phyloP scores from a whole-genome alignment of 2,329 filamentous ascomycete species.

The Neofusicoccum cordaticola region DNA sequence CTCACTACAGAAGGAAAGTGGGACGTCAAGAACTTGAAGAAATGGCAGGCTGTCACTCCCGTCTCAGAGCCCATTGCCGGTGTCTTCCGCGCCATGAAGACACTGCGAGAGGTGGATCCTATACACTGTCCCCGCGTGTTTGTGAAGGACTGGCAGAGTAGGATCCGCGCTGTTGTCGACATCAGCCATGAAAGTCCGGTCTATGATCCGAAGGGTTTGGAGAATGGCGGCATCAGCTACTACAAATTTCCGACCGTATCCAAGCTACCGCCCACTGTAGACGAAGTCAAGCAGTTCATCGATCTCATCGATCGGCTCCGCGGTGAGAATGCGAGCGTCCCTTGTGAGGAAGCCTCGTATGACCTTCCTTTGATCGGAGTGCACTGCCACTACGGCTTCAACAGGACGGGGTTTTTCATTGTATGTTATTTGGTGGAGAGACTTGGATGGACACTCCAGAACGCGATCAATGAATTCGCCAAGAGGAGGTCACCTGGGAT shows the following conservation, averaged over 20 bases:
- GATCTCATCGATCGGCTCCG: slow-evolving; percentile 52
- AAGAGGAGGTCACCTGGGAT: slow-evolving; percentile 75
- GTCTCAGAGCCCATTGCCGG: slow-evolving; percentile 76
- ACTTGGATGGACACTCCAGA: slow-evolving; percentile 66
- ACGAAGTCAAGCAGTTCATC: slow-evolving; percentile 61
- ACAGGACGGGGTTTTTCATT: slow-evolving; percentile 88
- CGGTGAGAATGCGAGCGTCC: slow-evolving; percentile 18
- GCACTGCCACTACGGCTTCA: slow-evolving; percentile 96
- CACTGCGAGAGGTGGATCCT: slow-evolving; percentile 83
- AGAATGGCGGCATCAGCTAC: slow-evolving; percentile 46
- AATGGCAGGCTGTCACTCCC: slow-evolving; percentile 78
- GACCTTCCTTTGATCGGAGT: slow-evolving; percentile 62
- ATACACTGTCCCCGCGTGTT: slow-evolving; percentile 74
- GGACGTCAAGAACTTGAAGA: slow-evolving; percentile 94
- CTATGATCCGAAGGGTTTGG: slow-evolving; percentile 66
- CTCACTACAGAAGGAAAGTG: slow-evolving; percentile 89
- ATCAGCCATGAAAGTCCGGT: slow-evolving; percentile 89
- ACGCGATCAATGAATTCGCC: slow-evolving; percentile 77
- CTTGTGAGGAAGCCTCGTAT: slow-evolving; percentile 37
- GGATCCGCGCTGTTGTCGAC: slow-evolving; percentile 77
- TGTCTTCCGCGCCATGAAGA: slow-evolving; percentile 88
- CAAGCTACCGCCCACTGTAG: slow-evolving; percentile 73
- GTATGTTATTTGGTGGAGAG: slow-evolving; percentile 87
- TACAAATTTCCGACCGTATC: slow-evolving; percentile 90
- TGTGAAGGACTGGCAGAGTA: slow-evolving; percentile 61